These are phyloP conservation scores for Fomitopsis palustris DNA, from an alignment of 1,284 basidiomycete genomes.

Conservation along the genomic window DNA sequence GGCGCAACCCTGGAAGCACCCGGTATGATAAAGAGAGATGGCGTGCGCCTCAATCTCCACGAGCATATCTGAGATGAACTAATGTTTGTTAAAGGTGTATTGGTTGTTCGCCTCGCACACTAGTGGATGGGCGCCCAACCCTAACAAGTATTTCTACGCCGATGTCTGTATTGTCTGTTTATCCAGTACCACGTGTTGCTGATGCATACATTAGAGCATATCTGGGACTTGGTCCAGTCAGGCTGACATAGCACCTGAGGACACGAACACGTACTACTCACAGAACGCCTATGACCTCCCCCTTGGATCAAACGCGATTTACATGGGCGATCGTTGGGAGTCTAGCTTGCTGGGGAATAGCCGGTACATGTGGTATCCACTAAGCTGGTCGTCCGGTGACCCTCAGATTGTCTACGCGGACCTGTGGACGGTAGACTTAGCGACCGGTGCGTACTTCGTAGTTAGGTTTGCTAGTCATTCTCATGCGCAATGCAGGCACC, in stretches of 20 bases:
- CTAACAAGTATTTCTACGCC: slow-evolving; percentile 57
- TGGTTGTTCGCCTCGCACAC: slow-evolving; percentile 62
- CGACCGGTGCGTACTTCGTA: slow-evolving; percentile 31
- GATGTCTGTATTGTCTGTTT: slow-evolving; percentile 32
- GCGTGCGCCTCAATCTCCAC: slow-evolving; percentile 27
- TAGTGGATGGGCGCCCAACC: slow-evolving; percentile 57
- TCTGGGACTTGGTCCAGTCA: slow-evolving; percentile 55
- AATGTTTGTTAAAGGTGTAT: slow-evolving; percentile 37
- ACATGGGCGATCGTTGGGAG: slow-evolving; percentile 67
- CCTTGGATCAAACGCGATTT: slow-evolving; percentile 48
- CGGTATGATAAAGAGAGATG: slow-evolving; percentile 56
- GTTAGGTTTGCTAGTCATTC: neutral
- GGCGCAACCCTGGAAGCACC: slow-evolving; percentile 59
- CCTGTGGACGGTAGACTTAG: slow-evolving; percentile 52
- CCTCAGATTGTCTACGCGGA: slow-evolving; percentile 55
- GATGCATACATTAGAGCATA: slow-evolving; percentile 37
- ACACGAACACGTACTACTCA: slow-evolving; percentile 55
- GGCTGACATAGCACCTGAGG: slow-evolving; percentile 49
- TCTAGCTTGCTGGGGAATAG: slow-evolving; percentile 53
- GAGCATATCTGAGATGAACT: neutral
- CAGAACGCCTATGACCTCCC: slow-evolving; percentile 58
- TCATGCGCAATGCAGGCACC: slow-evolving; percentile 30
- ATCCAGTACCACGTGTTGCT: no score
- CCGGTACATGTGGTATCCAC: slow-evolving; percentile 59
- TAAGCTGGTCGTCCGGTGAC: slow-evolving; percentile 48